Percentiles rank a stretch among this genome's conserved stretches.
Conservation (phyloP, 2,329 filamentous ascomycete genomes). For the Botrytis cinerea region DNA sequence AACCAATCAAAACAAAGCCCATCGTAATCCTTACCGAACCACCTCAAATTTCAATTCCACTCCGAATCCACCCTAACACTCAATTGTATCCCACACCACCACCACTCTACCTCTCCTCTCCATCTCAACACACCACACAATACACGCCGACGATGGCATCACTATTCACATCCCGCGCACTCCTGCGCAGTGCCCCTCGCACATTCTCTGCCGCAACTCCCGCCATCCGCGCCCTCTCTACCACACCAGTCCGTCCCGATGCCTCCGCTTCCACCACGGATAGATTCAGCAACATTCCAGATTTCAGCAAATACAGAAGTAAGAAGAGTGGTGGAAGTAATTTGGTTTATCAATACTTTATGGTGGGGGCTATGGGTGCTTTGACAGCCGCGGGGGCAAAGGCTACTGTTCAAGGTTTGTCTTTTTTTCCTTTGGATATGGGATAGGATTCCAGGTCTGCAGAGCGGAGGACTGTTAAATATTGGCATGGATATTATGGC, state of each 20-base stretch:
- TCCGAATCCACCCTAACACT: slow-evolving; percentile 25
- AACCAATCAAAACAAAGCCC: slow-evolving; percentile 24
- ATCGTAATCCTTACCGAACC: slow-evolving; percentile 24
- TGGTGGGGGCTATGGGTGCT: slow-evolving; percentile 94
- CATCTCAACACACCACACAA: slow-evolving; percentile 20
- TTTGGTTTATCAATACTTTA: slow-evolving; percentile 95
- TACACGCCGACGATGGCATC: slow-evolving; percentile 57
- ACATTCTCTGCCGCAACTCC: slow-evolving; percentile 36
- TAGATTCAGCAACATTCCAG: slow-evolving; percentile 65
- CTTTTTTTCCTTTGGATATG: slow-evolving; percentile 18
- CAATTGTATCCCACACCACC: slow-evolving; percentile 19
- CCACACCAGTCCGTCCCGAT: slow-evolving; percentile 33
- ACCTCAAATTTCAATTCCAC: slow-evolving; percentile 24
- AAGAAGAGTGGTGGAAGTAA: slow-evolving; percentile 68
- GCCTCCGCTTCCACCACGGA: slow-evolving; percentile 24
- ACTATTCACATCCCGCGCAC: slow-evolving; percentile 68
- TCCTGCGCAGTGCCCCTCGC: slow-evolving; percentile 59
- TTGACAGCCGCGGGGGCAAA: slow-evolving; percentile 92
- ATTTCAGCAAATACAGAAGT: slow-evolving; percentile 85
- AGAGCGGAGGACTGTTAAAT: not conserved
- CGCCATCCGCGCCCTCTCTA: slow-evolving; percentile 55
- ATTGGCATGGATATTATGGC: not conserved
- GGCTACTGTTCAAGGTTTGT: slow-evolving; percentile 90
- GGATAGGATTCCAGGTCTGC: slow-evolving; percentile 11
- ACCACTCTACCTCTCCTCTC: slow-evolving; percentile 21